Evolutionary conservation across 108 stramenopile genomes (phyloP), one percentile per base, ranked within the genome.

Genomic region (Pseudonitzschia delicatissima): DNA sequence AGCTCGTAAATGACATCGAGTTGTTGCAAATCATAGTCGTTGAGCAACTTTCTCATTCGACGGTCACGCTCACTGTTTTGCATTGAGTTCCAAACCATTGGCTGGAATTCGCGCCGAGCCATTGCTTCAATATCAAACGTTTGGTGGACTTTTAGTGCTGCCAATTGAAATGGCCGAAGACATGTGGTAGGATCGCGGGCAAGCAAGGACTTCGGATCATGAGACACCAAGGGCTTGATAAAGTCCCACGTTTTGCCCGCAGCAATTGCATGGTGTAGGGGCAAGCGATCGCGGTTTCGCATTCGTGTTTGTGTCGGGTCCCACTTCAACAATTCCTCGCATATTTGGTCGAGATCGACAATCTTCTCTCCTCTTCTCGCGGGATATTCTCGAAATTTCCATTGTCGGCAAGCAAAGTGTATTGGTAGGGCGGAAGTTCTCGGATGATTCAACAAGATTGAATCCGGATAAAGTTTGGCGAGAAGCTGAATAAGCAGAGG

Each of bases 121-220:
- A 76, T 40, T 0, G 8, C 25, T 49, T 68, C 66, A 9, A 64
- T 39, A 32, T 76, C 68, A 13, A 39, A 25, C 20, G 45, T 39
- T 29, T 57, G 7, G 4, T 57, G 35, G 39, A 32, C 7, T 25
- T 58, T 45, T 5, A 64, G 23, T 27, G 74, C 74, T 12, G 74
- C 74, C 62, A 76, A 27, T 45, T 76, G 74, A 57, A 69, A 76
- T 5, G 74, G 74, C 29, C 57, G 68, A 8, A 76, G 60, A 58
- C 53, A 64, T 21, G 74, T 76, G 3, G 32, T 35, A 5, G 74
- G 74, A 64, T 76, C 74, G 50, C 74, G 74, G 15, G 59, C 26
- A 11, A 60, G 51, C 52, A 76, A 32, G 8, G 74, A 67, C 45
- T 64, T 64, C 28, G 32, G 48, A 35, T 69, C 68, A 8, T 57